These are phyloP conservation scores for Fusarium keratoplasticum DNA, from an alignment of 2,329 filamentous ascomycete species.

Conservation along the genomic window DNA sequence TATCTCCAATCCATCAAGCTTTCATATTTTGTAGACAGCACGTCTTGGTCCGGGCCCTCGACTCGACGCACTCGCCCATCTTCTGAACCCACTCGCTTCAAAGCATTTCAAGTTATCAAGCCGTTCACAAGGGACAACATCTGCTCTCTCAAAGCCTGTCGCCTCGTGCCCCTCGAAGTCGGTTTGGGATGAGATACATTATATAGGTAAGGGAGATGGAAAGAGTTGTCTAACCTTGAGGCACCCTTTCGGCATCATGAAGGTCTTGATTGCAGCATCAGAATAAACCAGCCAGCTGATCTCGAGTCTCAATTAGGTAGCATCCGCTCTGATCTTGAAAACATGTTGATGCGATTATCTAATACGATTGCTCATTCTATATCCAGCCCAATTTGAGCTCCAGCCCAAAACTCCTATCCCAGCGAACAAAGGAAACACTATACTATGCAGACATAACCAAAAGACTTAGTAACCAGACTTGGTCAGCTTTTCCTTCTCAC, in stretches of 20 bases:
- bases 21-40: neutral
- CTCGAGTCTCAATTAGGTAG: neutral
- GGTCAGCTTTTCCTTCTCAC: slow-evolving; percentile 45
- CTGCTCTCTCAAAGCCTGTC: neutral
- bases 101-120: neutral
- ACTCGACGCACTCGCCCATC: neutral
- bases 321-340: neutral
- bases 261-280: neutral
- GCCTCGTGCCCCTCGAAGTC: neutral
- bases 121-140: neutral
- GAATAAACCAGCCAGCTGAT: neutral
- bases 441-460: neutral
- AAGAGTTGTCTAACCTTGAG: neutral
- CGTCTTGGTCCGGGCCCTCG: neutral
- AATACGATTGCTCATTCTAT: neutral
- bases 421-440: neutral
- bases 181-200: neutral
- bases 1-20: neutral
- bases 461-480: slow-evolving; percentile 31
- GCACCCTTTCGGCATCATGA: neutral
- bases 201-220: neutral
- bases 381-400: neutral
- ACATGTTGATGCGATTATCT: neutral
- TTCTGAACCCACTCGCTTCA: neutral
- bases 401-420: neutral